Percentiles rank a stretch among this genome's conserved stretches.
These are phyloP conservation scores for Aquilaria yunnanensis DNA, from an alignment of 345 rosid genomes.

Conservation along the genomic window DNA sequence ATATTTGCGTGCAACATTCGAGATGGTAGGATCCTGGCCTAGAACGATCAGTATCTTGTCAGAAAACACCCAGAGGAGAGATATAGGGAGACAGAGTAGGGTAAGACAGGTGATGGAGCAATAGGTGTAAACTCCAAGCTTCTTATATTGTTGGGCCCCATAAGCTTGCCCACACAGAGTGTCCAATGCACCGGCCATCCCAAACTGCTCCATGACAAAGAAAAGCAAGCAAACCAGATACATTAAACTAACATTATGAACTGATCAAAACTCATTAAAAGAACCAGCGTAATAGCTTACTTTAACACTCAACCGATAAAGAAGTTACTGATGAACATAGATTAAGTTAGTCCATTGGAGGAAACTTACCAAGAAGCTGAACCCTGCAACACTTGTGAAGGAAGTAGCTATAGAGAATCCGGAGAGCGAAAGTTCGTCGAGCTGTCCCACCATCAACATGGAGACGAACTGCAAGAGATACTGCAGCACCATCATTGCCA, in stretches of 20 bases:
- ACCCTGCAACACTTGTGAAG: constrained; percentile 21
- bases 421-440: constrained; percentile 20
- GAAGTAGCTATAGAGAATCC: constrained; percentile 19
- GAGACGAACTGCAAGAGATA: constrained; percentile 17
- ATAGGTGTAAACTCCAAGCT: constrained; percentile 13
- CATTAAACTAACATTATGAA: not conserved
- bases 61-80: constrained; percentile 13
- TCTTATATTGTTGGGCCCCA: constrained; percentile 19
- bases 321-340: too few relatives aligned
- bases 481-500: constrained; percentile 14
- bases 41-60: constrained; percentile 15
- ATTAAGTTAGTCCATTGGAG: not conserved
- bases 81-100: constrained; percentile 11
- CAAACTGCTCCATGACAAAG: constrained; percentile 5
- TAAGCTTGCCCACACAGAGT: constrained; percentile 22
- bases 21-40: constrained; percentile 40
- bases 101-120: constrained; percentile 11
- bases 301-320: too few relatives aligned
- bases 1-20: constrained; percentile 35
- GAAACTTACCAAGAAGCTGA: constrained; percentile 14
- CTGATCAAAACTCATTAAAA: too few relatives aligned
- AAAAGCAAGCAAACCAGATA: not conserved
- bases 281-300: too few relatives aligned
- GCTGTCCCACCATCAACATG: constrained; percentile 22
- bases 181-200: constrained; percentile 22